Percentiles rank a stretch among this genome's conserved stretches.
Evolutionary conservation across 2,329 filamentous ascomycete genomes (phyloP).

Genomic region (Lizonia empirigonia): DNA sequence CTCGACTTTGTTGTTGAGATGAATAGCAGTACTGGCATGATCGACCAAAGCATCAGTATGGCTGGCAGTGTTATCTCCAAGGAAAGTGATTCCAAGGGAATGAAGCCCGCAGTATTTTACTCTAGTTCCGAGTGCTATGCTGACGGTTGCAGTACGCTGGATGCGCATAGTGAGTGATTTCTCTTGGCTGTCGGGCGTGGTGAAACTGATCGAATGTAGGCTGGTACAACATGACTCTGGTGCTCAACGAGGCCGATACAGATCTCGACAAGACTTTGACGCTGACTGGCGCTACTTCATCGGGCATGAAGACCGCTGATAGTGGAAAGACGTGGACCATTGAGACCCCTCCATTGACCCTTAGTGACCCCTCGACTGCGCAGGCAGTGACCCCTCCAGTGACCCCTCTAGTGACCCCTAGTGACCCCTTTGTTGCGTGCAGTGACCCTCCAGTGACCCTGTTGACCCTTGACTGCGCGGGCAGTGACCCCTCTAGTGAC

Average conservation of each 20-base stretch:
- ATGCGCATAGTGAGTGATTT: constrained; percentile 4
- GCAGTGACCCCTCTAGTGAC: too few species aligned
- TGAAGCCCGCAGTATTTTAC: constrained; percentile 18
- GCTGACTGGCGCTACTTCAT: constrained; percentile 1
- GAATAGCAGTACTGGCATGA: not conserved
- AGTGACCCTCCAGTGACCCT: too few species aligned
- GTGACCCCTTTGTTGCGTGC: too few species aligned
- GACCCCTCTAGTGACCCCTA: too few species aligned
- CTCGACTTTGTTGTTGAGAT: not conserved
- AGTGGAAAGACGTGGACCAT: constrained; percentile 21
- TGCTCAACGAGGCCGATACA: constrained; percentile 11
- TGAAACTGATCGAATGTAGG: not conserved
- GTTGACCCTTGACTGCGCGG: too few species aligned
- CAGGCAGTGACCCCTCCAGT: too few species aligned
- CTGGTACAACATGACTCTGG: constrained; percentile 15
- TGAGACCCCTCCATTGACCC: too few species aligned
- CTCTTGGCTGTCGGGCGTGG: not conserved
- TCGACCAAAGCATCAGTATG: constrained; percentile 8
- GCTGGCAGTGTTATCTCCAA: constrained; percentile 3
- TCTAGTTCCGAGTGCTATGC: constrained; percentile 26
- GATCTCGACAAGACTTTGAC: constrained; percentile 6
- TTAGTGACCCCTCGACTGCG: too few species aligned
- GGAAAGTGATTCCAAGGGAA: constrained; percentile 1
- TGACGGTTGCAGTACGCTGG: constrained; percentile 8
- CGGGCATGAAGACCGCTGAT: constrained; percentile 6